Conservation (phyloP, 2,329 filamentous ascomycete species). For the Penicillium brasilianum region DNA sequence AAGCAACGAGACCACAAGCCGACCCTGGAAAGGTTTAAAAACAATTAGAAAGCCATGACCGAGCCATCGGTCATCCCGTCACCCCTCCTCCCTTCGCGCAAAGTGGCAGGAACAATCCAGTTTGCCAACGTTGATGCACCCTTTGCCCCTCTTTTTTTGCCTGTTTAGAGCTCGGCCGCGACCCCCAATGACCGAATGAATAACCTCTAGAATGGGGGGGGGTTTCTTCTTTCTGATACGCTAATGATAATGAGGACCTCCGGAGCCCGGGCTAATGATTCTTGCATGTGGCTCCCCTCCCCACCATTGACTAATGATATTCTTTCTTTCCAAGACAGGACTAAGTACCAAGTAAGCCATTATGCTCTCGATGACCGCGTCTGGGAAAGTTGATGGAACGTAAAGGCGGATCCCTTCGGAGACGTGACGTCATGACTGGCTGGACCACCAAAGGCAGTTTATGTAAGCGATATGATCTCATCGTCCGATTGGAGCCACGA, state of each 20-base stretch:
- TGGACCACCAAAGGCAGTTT: background rate
- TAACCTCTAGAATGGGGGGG: background rate
- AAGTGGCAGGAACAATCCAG: background rate
- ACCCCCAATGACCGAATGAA: constrained; percentile 16
- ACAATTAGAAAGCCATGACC: background rate
- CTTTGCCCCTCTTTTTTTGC: constrained; percentile 2
- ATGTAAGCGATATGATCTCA: background rate
- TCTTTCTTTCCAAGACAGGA: background rate
- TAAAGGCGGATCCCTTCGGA: constrained; percentile 14
- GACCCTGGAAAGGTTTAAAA: background rate
- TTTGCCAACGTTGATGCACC: background rate
- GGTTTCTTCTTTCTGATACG: constrained; percentile 6
- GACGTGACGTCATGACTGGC: constrained; percentile 28
- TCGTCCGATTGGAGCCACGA: background rate
- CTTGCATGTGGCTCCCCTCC: background rate
- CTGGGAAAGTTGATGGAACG: background rate
- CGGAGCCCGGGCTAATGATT: background rate
- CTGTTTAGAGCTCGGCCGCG: background rate
- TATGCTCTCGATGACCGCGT: background rate
- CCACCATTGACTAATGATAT: background rate
- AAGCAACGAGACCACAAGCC: background rate
- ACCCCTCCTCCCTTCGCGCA: background rate
- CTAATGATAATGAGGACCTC: background rate
- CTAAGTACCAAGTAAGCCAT: background rate
- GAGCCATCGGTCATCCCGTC: background rate